Evolutionary conservation across 164 flowering plant genomes (phyloP).

Genomic region (Annona squamosa): DNA sequence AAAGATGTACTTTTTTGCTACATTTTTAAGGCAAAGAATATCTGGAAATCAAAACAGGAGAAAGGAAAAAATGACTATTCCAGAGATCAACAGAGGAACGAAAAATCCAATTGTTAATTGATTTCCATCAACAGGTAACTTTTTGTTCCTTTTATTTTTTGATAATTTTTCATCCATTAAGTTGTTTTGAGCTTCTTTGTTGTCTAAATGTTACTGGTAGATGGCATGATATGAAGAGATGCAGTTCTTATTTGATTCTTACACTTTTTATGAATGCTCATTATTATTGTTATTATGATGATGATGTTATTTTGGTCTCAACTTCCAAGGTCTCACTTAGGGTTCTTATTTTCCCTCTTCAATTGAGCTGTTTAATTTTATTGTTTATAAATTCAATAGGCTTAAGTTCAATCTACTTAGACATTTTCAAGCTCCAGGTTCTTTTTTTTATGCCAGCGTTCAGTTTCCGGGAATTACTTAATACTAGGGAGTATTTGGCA

Average conservation of each 20-base stretch:
- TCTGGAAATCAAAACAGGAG: slow-evolving; percentile 16
- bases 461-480: too few relatives aligned
- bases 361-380: not conserved
- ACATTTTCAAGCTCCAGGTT: too few relatives aligned
- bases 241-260: not conserved
- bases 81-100: slow-evolving; percentile 7
- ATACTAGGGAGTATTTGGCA: too few relatives aligned
- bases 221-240: too few relatives aligned
- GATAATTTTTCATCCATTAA: not conserved
- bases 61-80: slow-evolving; percentile 10
- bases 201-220: not conserved
- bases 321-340: not conserved
- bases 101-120: slow-evolving; percentile 12
- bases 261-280: not conserved
- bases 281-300: too few relatives aligned
- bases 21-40: slow-evolving; percentile 25
- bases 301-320: not conserved
- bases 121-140: not conserved
- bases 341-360: not conserved
- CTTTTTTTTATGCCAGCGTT: too few relatives aligned
- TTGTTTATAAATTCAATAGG: too few relatives aligned
- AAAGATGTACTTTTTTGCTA: slow-evolving; percentile 3
- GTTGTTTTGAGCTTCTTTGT: not conserved
- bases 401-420: too few relatives aligned
- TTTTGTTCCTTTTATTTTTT: not conserved